Evolutionary conservation across 768 basidiomycete species (phyloP).

Genomic region (Kwoniella bestiolae): DNA sequence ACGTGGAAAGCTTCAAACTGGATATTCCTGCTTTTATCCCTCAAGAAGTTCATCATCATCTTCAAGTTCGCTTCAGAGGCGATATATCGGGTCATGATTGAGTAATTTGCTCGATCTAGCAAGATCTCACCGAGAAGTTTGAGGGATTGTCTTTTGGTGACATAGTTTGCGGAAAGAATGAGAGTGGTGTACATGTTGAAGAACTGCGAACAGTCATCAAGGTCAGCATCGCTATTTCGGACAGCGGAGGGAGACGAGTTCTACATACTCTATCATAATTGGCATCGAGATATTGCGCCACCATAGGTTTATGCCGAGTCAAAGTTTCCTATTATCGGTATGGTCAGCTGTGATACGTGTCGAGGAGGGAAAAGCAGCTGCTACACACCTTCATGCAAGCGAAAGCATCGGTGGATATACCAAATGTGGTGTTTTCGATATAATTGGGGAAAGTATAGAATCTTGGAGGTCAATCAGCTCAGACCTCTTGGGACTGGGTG

Average conservation of each 20-base stretch:
- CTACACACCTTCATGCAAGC: conserved; percentile 77
- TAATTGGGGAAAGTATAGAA: conserved; percentile 96
- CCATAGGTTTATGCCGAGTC: conserved; percentile 97
- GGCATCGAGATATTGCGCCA: conserved; percentile 92
- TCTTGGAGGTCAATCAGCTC: conserved; percentile 59
- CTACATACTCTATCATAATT: conserved; percentile 88
- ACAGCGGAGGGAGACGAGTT: conserved; percentile 14
- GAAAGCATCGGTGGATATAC: conserved; percentile 96
- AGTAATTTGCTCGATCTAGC: conserved; percentile 96
- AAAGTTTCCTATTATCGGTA: conserved; percentile 70
- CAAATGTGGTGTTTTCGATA: conserved; percentile 97
- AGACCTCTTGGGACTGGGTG: background rate
- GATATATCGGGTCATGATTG: conserved; percentile 97
- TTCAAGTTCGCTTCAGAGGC: conserved; percentile 93
- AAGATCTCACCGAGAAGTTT: conserved; percentile 98
- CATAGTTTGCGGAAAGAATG: conserved; percentile 92
- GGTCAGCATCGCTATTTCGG: background rate
- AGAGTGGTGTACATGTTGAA: conserved; percentile 93
- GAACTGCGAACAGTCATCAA: conserved; percentile 65
- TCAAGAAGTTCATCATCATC: conserved; percentile 99
- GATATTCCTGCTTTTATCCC: conserved; percentile 99
- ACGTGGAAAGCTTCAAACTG: conserved; percentile 99
- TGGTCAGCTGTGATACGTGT: conserved; percentile 4
- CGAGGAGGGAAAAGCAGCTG: background rate
- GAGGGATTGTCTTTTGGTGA: conserved; percentile 98